phyloP scores from a whole-genome alignment of 257 asterid genomes.

The Apocynum venetum region DNA sequence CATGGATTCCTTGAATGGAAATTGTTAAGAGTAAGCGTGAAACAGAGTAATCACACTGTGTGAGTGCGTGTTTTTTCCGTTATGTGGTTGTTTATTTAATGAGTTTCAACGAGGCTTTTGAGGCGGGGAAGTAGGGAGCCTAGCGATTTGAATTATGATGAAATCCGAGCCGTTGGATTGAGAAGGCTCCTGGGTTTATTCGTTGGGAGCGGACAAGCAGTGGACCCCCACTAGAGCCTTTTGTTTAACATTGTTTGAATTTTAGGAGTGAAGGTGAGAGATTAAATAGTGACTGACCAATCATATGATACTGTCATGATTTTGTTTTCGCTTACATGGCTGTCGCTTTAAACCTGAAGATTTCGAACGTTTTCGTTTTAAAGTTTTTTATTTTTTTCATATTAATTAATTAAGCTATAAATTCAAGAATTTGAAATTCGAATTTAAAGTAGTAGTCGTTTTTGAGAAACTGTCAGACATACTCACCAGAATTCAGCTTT shows the following conservation, averaged over 20 bases:
- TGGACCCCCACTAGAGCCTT: slow-evolving; percentile 38
- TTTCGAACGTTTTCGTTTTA: slow-evolving; percentile 6
- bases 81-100: slow-evolving; percentile 18
- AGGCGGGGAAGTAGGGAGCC: slow-evolving; percentile 44
- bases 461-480: slow-evolving; percentile 7
- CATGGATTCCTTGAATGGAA: background rate
- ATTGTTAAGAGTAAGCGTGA: background rate
- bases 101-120: slow-evolving; percentile 29
- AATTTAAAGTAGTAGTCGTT: slow-evolving; percentile 13
- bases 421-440: slow-evolving; percentile 22
- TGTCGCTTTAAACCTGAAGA: slow-evolving; percentile 6
- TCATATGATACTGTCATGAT: background rate
- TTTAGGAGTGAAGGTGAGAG: slow-evolving; percentile 3
- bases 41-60: background rate
- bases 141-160: slow-evolving; percentile 38
- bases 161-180: slow-evolving; percentile 50
- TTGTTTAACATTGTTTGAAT: slow-evolving; percentile 17
- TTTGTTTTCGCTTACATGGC: background rate
- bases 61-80: slow-evolving; percentile 7
- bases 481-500: background rate
- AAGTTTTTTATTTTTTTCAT: background rate
- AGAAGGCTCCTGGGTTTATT: slow-evolving; percentile 25
- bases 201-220: slow-evolving; percentile 61
- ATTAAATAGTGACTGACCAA: slow-evolving; percentile 17
- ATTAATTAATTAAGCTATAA: background rate